A percentile compares a stretch with the other conserved stretches of the same genome.
phyloP scores from a whole-genome alignment of 345 rosid genomes.

The Hibiscus trionum region DNA sequence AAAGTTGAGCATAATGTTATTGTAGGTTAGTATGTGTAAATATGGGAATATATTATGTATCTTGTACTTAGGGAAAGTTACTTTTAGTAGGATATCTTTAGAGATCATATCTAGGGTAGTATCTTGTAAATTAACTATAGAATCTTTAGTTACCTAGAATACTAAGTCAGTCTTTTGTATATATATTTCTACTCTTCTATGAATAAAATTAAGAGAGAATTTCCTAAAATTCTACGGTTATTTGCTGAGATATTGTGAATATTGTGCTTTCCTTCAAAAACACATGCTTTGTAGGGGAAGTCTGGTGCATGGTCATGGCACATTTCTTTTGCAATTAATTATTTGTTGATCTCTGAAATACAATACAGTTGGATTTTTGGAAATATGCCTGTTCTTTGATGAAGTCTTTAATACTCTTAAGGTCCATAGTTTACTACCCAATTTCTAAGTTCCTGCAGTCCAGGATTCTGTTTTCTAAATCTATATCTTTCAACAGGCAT shows the following conservation, averaged over 20 bases:
- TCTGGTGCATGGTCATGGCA: background rate
- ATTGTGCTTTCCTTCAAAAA: background rate
- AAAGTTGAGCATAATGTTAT: background rate
- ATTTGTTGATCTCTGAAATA: background rate
- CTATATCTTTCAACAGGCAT: constrained; percentile 41
- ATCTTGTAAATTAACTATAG: no score
- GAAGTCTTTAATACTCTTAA: background rate
- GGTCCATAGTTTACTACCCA: background rate
- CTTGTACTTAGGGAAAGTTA: no score
- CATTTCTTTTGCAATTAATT: background rate
- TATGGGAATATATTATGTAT: no score
- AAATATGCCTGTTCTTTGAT: background rate
- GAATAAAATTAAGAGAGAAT: no score
- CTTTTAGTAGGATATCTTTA: no score
- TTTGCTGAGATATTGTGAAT: background rate
- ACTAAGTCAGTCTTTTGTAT: no score
- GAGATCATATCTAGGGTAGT: no score
- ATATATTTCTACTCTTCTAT: no score
- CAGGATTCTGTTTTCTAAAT: background rate
- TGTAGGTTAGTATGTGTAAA: no score
- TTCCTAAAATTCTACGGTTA: no score
- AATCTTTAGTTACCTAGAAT: no score
- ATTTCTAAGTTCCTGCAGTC: background rate
- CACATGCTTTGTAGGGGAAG: background rate
- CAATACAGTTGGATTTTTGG: background rate